Evolutionary conservation across 2,329 filamentous ascomycete genomes (phyloP).

Genomic region (Raffaelea ambrosiae): DNA sequence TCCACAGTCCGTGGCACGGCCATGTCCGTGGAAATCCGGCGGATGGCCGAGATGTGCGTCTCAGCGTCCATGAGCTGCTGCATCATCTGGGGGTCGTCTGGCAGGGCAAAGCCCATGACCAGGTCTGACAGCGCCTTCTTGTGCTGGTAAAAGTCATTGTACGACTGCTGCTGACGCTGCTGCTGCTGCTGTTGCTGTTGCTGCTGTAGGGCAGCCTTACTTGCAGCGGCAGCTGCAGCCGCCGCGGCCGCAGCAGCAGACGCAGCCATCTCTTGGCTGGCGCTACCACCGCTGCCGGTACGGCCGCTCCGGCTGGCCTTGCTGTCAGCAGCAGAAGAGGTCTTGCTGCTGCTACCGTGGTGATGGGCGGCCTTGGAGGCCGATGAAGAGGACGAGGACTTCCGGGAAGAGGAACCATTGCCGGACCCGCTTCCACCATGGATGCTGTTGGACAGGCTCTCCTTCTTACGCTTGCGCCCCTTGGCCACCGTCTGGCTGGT

Average conservation of each 20-base stretch:
- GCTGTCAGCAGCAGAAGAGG: not conserved
- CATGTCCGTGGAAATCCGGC: constrained; percentile 37
- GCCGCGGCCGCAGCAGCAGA: no score
- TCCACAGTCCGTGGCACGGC: constrained; percentile 11
- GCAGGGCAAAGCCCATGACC: constrained; percentile 38
- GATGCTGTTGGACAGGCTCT: no score
- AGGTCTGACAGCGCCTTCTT: constrained; percentile 55
- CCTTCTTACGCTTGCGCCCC: constrained; percentile 51
- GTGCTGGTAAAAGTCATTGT: constrained; percentile 52
- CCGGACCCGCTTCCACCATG: constrained; percentile 23
- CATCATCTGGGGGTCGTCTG: constrained; percentile 43
- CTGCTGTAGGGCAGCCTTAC: not conserved
- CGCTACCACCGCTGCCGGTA: no score
- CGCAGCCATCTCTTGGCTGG: not conserved
- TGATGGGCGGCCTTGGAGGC: constrained; percentile 10
- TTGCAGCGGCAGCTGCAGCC: not conserved
- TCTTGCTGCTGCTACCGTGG: not conserved
- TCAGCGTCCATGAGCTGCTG: constrained; percentile 44
- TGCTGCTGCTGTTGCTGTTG: constrained; percentile 16
- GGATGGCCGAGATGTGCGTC: constrained; percentile 41
- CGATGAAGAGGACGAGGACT: constrained; percentile 30
- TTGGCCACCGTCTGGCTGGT: constrained; percentile 30
- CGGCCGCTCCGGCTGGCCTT: no score
- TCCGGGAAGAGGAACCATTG: constrained; percentile 28
- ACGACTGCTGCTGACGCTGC: constrained; percentile 26